Percentiles rank a stretch among this genome's conserved stretches.
phyloP scores from a whole-genome alignment of 2,329 filamentous ascomycete genomes.

The Lasiodiplodia hormozganensis region DNA sequence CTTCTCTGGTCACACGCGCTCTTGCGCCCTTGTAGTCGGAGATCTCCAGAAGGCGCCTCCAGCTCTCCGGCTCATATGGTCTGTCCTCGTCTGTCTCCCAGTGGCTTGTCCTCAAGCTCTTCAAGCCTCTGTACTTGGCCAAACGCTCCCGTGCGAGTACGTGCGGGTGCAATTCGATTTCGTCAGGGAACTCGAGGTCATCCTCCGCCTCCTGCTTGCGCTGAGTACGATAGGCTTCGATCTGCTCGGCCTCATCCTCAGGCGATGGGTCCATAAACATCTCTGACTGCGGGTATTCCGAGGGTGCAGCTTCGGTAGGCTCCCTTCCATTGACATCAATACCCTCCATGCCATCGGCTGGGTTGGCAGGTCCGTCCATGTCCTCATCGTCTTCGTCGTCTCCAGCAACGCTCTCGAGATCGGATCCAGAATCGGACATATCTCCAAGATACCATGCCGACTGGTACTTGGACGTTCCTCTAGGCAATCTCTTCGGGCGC shows the following conservation, averaged over 20 bases:
- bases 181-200: slow-evolving; percentile 94
- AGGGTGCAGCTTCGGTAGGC: slow-evolving; percentile 78
- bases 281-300: slow-evolving; percentile 93
- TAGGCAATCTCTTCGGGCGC: slow-evolving; percentile 77
- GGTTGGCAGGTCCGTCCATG: slow-evolving; percentile 63
- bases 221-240: slow-evolving; percentile 80
- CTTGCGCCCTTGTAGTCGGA: slow-evolving; percentile 88
- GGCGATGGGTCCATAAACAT: slow-evolving; percentile 82
- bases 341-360: slow-evolving; percentile 84
- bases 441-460: slow-evolving; percentile 90
- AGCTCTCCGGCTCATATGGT: slow-evolving; percentile 87
- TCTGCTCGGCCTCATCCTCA: slow-evolving; percentile 82
- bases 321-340: slow-evolving; percentile 57
- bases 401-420: slow-evolving; percentile 65
- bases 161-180: slow-evolving; percentile 91
- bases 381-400: slow-evolving; percentile 64
- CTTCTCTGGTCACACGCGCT: slow-evolving; percentile 78
- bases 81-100: slow-evolving; percentile 92
- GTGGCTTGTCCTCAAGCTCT: slow-evolving; percentile 83
- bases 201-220: slow-evolving; percentile 84
- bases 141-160: slow-evolving; percentile 86
- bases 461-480: slow-evolving; percentile 93
- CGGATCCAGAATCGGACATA: slow-evolving; percentile 83
- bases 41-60: slow-evolving; percentile 83
- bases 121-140: slow-evolving; percentile 86